These are phyloP conservation scores for Quercus ilex DNA, from an alignment of 306 rosid genomes.

Conservation along the genomic window DNA sequence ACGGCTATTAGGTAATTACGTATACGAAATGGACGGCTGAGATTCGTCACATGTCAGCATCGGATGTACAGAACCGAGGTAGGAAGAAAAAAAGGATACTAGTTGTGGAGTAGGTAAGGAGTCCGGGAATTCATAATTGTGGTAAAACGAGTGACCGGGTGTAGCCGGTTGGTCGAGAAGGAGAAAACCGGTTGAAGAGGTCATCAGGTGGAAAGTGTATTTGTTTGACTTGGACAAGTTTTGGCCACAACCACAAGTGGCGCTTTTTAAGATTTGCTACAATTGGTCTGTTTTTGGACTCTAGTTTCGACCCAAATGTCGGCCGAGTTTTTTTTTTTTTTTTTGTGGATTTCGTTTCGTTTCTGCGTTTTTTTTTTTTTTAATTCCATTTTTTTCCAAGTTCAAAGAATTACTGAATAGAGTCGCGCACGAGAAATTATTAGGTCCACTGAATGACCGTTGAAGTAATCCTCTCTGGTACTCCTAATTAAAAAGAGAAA, in stretches of 20 bases:
- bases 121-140: conserved; percentile 12
- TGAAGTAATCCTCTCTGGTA: too few relatives aligned
- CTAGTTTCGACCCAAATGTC: conserved; percentile 35
- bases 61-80: neutral
- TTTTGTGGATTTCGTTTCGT: neutral
- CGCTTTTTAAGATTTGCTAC: conserved; percentile 41
- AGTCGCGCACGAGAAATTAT: too few relatives aligned
- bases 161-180: conserved; percentile 4
- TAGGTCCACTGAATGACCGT: too few relatives aligned
- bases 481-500: fast-evolving
- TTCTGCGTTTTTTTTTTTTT: too few relatives aligned
- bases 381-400: too few relatives aligned
- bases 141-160: conserved; percentile 24
- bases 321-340: conserved; percentile 32
- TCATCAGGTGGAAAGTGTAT: conserved; percentile 20
- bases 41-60: conserved; percentile 2
- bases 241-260: conserved; percentile 52
- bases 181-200: conserved; percentile 7
- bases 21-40: conserved; percentile 5
- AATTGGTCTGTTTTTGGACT: conserved; percentile 25
- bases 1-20: conserved; percentile 4
- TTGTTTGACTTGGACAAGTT: conserved; percentile 37
- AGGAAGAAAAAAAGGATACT: neutral
- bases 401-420: too few relatives aligned
- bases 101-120: conserved; percentile 15